Evolutionary conservation across 331 rosid species (phyloP).

Genomic region (Quercus phellos): DNA sequence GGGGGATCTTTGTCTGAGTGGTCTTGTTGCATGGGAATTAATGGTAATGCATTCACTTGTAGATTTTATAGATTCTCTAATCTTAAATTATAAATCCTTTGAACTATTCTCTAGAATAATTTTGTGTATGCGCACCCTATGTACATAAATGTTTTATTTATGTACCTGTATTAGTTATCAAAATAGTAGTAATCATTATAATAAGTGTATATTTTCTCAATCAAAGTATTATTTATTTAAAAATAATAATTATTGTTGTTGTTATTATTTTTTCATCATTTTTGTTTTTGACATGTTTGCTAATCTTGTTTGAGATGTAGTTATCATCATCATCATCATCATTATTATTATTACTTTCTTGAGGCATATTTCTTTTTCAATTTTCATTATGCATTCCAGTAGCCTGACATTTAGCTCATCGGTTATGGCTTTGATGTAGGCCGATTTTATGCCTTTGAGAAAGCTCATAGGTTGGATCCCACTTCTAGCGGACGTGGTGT

Average conservation of each 20-base stretch:
- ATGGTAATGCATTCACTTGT: no score
- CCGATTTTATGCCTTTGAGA: constrained; percentile 93
- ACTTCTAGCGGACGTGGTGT: constrained; percentile 97
- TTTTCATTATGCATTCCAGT: background rate
- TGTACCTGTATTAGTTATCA: no score
- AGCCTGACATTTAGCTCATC: background rate
- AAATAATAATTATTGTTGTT: background rate
- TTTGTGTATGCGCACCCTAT: no score
- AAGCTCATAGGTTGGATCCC: constrained; percentile 96
- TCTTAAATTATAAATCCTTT: no score
- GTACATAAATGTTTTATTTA: no score
- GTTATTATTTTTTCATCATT: background rate
- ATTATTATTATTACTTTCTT: background rate
- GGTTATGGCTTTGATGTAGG: constrained; percentile 41
- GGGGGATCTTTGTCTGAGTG: no score
- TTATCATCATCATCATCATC: background rate
- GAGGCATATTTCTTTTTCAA: background rate
- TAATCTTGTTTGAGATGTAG: background rate
- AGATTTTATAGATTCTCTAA: no score
- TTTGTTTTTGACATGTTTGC: background rate
- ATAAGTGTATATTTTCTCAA: no score
- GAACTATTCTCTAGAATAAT: no score
- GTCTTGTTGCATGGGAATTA: no score
- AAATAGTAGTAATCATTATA: no score
- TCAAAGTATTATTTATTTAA: no score